Percentiles rank a stretch among this genome's conserved stretches.
Conservation (phyloP, 192 early-diverging fungal genomes). For the Dissophora ornata region DNA sequence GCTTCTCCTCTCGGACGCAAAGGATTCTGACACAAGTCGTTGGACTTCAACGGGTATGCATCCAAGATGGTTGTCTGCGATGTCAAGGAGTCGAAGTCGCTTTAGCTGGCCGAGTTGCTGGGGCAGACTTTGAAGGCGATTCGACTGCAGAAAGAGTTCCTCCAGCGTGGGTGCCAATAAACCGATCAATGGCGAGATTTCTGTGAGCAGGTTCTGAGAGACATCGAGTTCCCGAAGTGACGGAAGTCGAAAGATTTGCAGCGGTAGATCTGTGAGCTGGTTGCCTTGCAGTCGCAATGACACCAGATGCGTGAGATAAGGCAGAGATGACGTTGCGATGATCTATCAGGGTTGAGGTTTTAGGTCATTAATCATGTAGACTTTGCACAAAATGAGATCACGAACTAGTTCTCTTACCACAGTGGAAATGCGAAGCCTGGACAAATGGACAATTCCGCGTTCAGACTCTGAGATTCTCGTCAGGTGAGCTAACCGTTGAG, state of each 20-base stretch:
- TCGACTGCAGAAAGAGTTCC: slow-evolving; percentile 48
- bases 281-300: slow-evolving; percentile 47
- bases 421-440: slow-evolving; percentile 33
- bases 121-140: slow-evolving; percentile 30
- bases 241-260: slow-evolving; percentile 42
- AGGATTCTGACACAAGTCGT: slow-evolving; percentile 39
- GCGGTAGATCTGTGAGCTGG: slow-evolving; percentile 31
- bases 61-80: slow-evolving; percentile 44
- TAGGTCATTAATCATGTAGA: no score
- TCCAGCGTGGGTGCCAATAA: slow-evolving; percentile 31
- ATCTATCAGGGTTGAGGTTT: no score
- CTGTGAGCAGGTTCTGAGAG: slow-evolving; percentile 38
- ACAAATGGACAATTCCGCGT: slow-evolving; percentile 38
- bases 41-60: slow-evolving; percentile 53
- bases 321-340: slow-evolving; percentile 36
- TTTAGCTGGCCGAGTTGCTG: slow-evolving; percentile 39
- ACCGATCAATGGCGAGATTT: slow-evolving; percentile 38
- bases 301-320: slow-evolving; percentile 39
- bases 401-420: slow-evolving; percentile 28
- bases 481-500: slow-evolving; percentile 16
- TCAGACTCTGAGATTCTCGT: slow-evolving; percentile 40
- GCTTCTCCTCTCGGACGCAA: slow-evolving; percentile 7
- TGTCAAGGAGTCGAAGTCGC: slow-evolving; percentile 39
- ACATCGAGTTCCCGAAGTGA: slow-evolving; percentile 46
- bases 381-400: no score